Base-by-base conservation (phyloP, 1,284 basidiomycete species). In the Apiotrichum veenhuisii region DNA sequence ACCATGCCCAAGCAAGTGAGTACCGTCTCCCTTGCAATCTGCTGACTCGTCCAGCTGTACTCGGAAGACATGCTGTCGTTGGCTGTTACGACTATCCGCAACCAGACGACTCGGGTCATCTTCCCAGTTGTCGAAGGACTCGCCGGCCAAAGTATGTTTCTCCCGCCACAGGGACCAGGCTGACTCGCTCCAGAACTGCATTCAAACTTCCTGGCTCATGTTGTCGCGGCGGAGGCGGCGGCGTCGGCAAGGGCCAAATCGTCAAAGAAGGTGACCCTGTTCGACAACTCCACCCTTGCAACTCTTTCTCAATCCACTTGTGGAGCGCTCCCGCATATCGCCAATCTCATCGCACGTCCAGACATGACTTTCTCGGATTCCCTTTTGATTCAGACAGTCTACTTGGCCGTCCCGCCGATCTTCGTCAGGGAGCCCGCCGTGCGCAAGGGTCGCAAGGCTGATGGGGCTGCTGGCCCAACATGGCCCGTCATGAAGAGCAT, bases 351-450 rank as follows among this genome's bases (percentile, higher is more conserved):
- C 38, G 60, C 63, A 26, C 67, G 73, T 11, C 61, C 68, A 1
- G 84, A 88, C 44, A 64, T 82, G 22, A 81, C 86, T 7, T 89
- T 95, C 85, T 88, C 88, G 2, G 93, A 96, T 59, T 77, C 84
- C 0, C 87, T 94, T 63, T 86, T 96, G 66, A 95, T 96, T 54
- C 86, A 89, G 65, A 86, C 87, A 0, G 89, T 96, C 4, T 97
- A 94, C 73, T 86, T 96, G 51, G 85, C 91, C 1, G 88, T 97
- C 59, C 88, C 87, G 1, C 93, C 95, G 0, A 92, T 97, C 75
- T 97, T 98, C 66, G 85, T 92, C 7, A 85, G 84, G 20, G 88
- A 91, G 40, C 79, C 79, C 14, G 74, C 76, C 1, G 52, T 47
- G 2, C 75, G 30, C 82, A 85, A 52, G 73, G 74, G 42, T 25